These are phyloP conservation scores for Theobroma grandiflorum DNA, from an alignment of 441 rosid genomes.

Conservation along the genomic window DNA sequence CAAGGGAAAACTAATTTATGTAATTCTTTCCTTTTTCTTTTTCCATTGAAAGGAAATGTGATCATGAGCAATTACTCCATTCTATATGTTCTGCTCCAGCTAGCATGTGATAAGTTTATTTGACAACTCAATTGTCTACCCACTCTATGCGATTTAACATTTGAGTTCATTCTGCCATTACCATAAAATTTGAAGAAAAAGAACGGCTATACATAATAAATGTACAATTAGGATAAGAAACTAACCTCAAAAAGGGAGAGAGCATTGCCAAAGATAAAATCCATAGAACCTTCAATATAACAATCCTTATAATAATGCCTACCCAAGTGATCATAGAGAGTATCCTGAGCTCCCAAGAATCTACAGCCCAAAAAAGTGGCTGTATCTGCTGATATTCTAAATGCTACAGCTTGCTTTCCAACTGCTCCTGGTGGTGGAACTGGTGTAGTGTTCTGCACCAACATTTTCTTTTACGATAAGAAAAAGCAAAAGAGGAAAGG, in stretches of 20 bases:
- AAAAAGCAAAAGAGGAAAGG: background rate
- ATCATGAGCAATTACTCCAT: too few species aligned
- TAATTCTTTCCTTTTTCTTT: too few species aligned
- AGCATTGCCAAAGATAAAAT: conserved; percentile 95
- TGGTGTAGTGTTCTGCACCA: conserved; percentile 82
- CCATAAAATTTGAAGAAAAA: background rate
- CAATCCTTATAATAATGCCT: conserved; percentile 98
- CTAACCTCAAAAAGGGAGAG: conserved; percentile 91
- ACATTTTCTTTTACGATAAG: background rate
- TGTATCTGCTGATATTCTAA: conserved; percentile 91
- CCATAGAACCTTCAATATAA: conserved; percentile 94
- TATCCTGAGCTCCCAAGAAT: conserved; percentile 95
- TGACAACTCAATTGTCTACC: too few species aligned
- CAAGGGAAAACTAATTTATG: too few species aligned
- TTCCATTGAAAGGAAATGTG: too few species aligned
- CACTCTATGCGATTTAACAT: too few species aligned
- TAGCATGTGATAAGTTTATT: too few species aligned
- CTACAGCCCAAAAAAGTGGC: conserved; percentile 82
- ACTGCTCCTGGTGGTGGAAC: conserved; percentile 86
- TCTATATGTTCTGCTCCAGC: too few species aligned
- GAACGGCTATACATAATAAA: too few species aligned
- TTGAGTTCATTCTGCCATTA: too few species aligned
- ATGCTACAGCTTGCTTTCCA: conserved; percentile 95
- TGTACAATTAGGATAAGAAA: background rate
- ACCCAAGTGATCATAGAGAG: conserved; percentile 89